These are phyloP conservation scores for Eimeria necatrix DNA, from an alignment of 169 alveolate genomes.

Conservation along the genomic window DNA sequence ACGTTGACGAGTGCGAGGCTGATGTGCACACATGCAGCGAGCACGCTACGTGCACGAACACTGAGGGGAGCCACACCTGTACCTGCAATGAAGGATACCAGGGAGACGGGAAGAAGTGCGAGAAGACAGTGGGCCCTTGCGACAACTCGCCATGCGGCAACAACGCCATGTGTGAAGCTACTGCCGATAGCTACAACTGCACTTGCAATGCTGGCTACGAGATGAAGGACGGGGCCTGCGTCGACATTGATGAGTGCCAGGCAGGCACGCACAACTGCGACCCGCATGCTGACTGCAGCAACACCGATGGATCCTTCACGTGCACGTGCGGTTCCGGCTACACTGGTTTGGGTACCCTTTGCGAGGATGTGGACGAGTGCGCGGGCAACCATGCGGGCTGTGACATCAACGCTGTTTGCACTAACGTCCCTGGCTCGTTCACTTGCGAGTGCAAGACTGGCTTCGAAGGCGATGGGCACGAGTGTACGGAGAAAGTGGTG, in stretches of 20 bases:
- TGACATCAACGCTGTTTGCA: constrained; percentile 76
- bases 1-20: constrained; percentile 84
- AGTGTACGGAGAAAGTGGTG: constrained; percentile 38
- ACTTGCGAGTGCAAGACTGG: constrained; percentile 79
- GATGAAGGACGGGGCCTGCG: constrained; percentile 70
- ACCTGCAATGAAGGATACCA: constrained; percentile 79
- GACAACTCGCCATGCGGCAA: constrained; percentile 49
- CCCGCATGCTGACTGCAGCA: constrained; percentile 77
- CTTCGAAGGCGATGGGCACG: constrained; percentile 76
- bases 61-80: constrained; percentile 83
- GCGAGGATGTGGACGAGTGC: constrained; percentile 81
- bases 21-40: constrained; percentile 81
- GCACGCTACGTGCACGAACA: constrained; percentile 82
- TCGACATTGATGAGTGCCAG: constrained; percentile 80
- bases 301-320: constrained; percentile 76
- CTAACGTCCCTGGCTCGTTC: constrained; percentile 80
- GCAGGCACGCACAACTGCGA: constrained; percentile 74
- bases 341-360: constrained; percentile 68
- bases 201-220: constrained; percentile 71
- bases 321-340: constrained; percentile 79
- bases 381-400: constrained; percentile 62
- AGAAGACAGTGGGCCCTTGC: constrained; percentile 27
- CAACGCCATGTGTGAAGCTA: constrained; percentile 75
- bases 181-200: constrained; percentile 65
- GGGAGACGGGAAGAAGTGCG: constrained; percentile 76